Percentiles rank a stretch among this genome's conserved stretches.
Conservation (phyloP, 805 yeast species). For the Saturnispora quitensis region DNA sequence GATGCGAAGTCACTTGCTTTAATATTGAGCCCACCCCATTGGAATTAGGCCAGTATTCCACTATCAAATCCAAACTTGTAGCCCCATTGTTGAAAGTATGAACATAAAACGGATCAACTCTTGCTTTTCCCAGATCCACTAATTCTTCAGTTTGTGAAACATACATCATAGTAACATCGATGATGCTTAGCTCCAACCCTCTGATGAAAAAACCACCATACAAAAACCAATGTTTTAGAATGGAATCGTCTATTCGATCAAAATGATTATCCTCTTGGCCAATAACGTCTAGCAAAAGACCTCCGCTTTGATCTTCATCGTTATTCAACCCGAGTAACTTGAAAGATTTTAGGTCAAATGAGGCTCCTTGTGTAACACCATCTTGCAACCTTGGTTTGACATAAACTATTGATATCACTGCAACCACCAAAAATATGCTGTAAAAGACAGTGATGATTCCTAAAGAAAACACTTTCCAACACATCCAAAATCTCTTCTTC, state of each 20-base stretch:
- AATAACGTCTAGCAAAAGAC: slow-evolving; percentile 25
- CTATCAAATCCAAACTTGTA: slow-evolving; percentile 22
- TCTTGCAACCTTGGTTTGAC: slow-evolving; percentile 25
- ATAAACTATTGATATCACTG: background rate
- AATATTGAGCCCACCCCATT: slow-evolving; percentile 27
- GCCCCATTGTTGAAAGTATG: slow-evolving; percentile 21
- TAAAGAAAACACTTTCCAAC: background rate
- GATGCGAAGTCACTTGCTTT: slow-evolving; percentile 24
- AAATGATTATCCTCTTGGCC: slow-evolving; percentile 28
- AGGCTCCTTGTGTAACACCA: slow-evolving; percentile 25
- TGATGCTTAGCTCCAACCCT: slow-evolving; percentile 21
- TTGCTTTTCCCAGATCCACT: slow-evolving; percentile 26
- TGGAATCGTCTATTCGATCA: slow-evolving; percentile 22
- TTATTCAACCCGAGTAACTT: slow-evolving; percentile 22
- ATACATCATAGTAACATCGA: background rate
- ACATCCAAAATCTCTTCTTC: background rate
- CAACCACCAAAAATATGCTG: background rate
- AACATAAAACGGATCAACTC: slow-evolving; percentile 28
- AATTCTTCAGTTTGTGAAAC: background rate
- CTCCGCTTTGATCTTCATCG: slow-evolving; percentile 21
- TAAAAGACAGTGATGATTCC: background rate
- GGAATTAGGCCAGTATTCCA: slow-evolving; percentile 28
- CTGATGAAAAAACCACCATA: slow-evolving; percentile 27
- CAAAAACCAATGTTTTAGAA: slow-evolving; percentile 22
- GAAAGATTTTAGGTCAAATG: slow-evolving; percentile 25